Conservation (phyloP, 129 eudicot genomes). For the Pulicaria dysenterica region DNA sequence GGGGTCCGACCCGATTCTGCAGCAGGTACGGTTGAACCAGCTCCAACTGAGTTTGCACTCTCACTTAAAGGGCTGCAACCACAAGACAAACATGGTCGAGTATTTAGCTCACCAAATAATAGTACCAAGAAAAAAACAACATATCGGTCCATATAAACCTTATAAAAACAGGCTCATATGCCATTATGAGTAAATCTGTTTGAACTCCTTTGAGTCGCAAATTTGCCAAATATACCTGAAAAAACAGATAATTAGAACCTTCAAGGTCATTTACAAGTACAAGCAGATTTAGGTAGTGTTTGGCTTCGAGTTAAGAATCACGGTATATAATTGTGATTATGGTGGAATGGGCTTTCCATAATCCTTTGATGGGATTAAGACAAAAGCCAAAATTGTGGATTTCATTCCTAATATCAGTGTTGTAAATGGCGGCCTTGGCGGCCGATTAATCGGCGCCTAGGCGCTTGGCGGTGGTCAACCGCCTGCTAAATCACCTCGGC, state of each 20-base stretch:
- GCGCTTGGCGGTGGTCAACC: too few species aligned
- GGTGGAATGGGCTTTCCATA: too few species aligned
- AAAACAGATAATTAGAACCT: not conserved
- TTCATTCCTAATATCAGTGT: too few species aligned
- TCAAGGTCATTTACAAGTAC: too few species aligned
- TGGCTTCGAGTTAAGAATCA: too few species aligned
- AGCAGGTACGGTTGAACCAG: conserved; percentile 80
- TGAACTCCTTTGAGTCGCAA: conserved; percentile 87
- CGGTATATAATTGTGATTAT: too few species aligned
- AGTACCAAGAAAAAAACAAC: not conserved
- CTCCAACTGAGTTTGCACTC: conserved; percentile 83
- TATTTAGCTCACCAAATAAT: conserved; percentile 8
- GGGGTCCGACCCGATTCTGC: conserved; percentile 67
- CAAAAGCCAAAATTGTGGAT: too few species aligned
- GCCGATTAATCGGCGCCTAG: too few species aligned
- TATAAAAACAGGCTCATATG: conserved; percentile 79
- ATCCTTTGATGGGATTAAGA: too few species aligned
- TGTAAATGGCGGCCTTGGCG: too few species aligned
- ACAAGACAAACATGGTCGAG: conserved; percentile 14
- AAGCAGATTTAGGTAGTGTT: too few species aligned
- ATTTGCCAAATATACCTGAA: conserved; percentile 84
- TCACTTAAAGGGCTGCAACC: conserved; percentile 85
- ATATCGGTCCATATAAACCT: conserved; percentile 49
- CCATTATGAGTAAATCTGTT: conserved; percentile 80
- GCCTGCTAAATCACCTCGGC: too few species aligned